Evolutionary conservation across 768 basidiomycete genomes (phyloP), one percentile per base, ranked within the genome.

Genomic region (Kwoniella europaea): DNA sequence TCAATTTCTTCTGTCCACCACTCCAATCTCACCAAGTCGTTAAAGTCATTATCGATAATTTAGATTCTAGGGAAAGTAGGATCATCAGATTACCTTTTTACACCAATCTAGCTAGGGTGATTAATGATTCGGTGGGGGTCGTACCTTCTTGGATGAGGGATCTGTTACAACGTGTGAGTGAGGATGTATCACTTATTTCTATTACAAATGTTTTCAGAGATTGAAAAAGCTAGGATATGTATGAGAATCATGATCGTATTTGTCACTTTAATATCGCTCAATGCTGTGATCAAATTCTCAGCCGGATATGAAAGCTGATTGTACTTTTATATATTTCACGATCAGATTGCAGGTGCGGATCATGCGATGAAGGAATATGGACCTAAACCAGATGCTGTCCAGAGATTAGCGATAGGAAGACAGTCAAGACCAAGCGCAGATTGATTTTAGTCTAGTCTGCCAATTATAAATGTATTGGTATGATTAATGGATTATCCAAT

Each of bases 21-120:
- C 77, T 94, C 20, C 86, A 87, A 59, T 91, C 94, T 0, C 87
- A 93, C 58, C 85, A 87, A 4, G 86, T 96, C 10, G 92, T 92
- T 65, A 94, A 94, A 83, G 86, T 86, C 42, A 89, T 98, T 79
- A 92, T 98, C 67, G 84, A 88, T 42, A 91, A 91, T 1, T 81
- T 97, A 63, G 92, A 97, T 81, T 88, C 89, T 59, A 90, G 91
- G 72, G 90, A 94, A 75, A 91, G 90, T 15, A 87, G 88, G 69
- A 88, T 86, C 20, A 88, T 94, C 69, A 84, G 88, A 73, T 76
- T 92, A 72, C 94, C 94, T 16, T 71, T 73, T 6, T 83, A 81
- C 71, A 73, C 79, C 5, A 62, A 83, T 5, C 5, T 69, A 0
- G 75, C 75, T 10, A 74, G 80, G 44, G 9, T 79, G 1, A 29